phyloP scores from a whole-genome alignment of 1,284 basidiomycete species.

The Ceratobasidium sp. region DNA sequence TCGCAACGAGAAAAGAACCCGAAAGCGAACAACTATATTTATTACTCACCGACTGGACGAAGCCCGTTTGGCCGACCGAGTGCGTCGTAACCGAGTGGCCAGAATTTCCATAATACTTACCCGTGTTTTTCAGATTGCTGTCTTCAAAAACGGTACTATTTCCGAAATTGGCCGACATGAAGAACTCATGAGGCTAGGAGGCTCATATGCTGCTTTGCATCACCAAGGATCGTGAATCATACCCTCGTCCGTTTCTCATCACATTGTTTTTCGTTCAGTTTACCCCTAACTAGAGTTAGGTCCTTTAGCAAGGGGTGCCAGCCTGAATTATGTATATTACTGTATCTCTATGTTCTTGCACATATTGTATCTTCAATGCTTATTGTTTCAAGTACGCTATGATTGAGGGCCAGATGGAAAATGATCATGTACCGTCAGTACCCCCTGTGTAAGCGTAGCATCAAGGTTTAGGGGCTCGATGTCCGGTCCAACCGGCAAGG shows the following conservation, averaged over 20 bases:
- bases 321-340: conserved; percentile 41
- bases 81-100: conserved; percentile 20
- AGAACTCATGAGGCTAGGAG: conserved; percentile 61
- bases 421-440: conserved; percentile 37
- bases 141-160: conserved; percentile 84
- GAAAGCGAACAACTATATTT: conserved; percentile 74
- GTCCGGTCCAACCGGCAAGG: conserved; percentile 25
- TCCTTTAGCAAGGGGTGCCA: conserved; percentile 24
- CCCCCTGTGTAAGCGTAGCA: conserved; percentile 30
- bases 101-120: conserved; percentile 43
- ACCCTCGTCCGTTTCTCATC: conserved; percentile 13
- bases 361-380: conserved; percentile 40
- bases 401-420: conserved; percentile 31
- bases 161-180: conserved; percentile 79
- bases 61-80: conserved; percentile 74
- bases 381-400: conserved; percentile 39
- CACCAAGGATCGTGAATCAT: conserved; percentile 40
- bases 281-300: conserved; percentile 16
- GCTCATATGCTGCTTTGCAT: conserved; percentile 48
- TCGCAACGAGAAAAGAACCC: conserved; percentile 20
- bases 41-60: conserved; percentile 82
- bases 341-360: conserved; percentile 40
- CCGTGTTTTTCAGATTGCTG: conserved; percentile 59
- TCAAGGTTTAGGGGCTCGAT: conserved; percentile 35
- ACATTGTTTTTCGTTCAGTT: conserved; percentile 25